Conservation (phyloP, 2,329 filamentous ascomycete species). For the Coccinonectria pachysandricola region DNA sequence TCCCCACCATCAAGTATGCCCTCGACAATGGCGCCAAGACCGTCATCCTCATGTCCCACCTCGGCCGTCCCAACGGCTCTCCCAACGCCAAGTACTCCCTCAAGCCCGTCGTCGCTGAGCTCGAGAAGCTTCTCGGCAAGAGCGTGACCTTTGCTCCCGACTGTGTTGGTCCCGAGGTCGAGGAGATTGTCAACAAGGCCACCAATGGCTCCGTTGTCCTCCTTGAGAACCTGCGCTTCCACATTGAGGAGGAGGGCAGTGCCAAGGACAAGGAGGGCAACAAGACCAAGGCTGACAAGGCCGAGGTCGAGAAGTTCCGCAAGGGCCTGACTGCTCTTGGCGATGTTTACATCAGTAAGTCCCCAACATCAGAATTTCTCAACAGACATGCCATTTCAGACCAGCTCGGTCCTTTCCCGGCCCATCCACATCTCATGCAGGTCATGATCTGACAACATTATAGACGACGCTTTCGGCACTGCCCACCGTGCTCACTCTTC, state of each 20-base stretch:
- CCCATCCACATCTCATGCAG: too few relatives aligned
- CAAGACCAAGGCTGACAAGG: constrained; percentile 97
- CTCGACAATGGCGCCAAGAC: constrained; percentile 83
- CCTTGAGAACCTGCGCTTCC: constrained; percentile 96
- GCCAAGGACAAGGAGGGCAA: constrained; percentile 89
- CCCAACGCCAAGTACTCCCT: constrained; percentile 88
- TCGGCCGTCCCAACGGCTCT: constrained; percentile 89
- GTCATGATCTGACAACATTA: constrained; percentile 10
- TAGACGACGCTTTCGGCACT: constrained; percentile 96
- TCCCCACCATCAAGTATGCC: constrained; percentile 92
- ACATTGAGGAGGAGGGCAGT: constrained; percentile 95
- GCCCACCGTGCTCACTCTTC: constrained; percentile 97
- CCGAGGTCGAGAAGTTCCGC: constrained; percentile 83
- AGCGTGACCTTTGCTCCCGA: constrained; percentile 82
- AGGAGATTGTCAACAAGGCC: constrained; percentile 79
- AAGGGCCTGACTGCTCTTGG: constrained; percentile 90
- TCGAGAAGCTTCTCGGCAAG: constrained; percentile 82
- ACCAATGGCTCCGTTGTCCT: constrained; percentile 74
- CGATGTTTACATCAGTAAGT: constrained; percentile 90
- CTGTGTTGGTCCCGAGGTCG: constrained; percentile 80
- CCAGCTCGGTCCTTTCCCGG: too few relatives aligned
- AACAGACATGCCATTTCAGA: too few relatives aligned
- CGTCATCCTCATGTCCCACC: constrained; percentile 95
- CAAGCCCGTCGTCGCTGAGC: constrained; percentile 80
- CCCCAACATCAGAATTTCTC: background rate